Base-by-base conservation (phyloP, 495 filamentous ascomycete species). In the Xylaria flabelliformis region DNA sequence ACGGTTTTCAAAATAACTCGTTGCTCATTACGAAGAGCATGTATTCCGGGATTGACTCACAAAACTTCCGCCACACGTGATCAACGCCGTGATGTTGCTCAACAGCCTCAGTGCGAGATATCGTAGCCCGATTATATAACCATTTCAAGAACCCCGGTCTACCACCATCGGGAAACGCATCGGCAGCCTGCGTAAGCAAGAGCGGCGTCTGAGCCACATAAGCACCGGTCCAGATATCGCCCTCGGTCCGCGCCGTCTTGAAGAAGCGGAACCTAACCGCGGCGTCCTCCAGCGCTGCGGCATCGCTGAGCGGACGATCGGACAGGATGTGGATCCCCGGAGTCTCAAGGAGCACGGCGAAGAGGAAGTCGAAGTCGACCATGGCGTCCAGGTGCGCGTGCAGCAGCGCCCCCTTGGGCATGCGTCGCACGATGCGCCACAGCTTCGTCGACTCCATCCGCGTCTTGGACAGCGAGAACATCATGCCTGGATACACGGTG, bases 331-430 rank as follows among this genome's bases (percentile, higher is more conserved):
- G 88, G 73, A 98, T 91, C 0, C 95, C 94, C 0, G 89, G 86
- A 0, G 91, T 95, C 5, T 85, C 83, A 42, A 98, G 84, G 2
- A 91, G 88, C 72, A 91, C 84, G 17, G 89, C 86, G 50, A 97
- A 83, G 4, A 97, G 80, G 80, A 89, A 95, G 71, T 93, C 91
- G 58, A 93, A 86, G 76, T 97, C 93, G 63, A 96, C 91, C 91
- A 97, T 95, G 72, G 94, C 93, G 78, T 96, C 91, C 66, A 96
- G 80, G 81, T 98, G 94, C 8, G 94, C 92, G 82, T 98, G 95
- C 66, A 98, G 81, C 10, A 98, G 85, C 5, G 92, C 90, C 4
- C 96, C 96, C 78, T 99, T 98, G 26, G 96, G 96, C 92, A 99
- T 92, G 55, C 82, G 86, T 62, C 90, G 85, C 4, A 97, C 88